Evolutionary conservation across 768 basidiomycete species (phyloP), one percentile per base, ranked within the genome.

Genomic region (Lyophyllum semitale): DNA sequence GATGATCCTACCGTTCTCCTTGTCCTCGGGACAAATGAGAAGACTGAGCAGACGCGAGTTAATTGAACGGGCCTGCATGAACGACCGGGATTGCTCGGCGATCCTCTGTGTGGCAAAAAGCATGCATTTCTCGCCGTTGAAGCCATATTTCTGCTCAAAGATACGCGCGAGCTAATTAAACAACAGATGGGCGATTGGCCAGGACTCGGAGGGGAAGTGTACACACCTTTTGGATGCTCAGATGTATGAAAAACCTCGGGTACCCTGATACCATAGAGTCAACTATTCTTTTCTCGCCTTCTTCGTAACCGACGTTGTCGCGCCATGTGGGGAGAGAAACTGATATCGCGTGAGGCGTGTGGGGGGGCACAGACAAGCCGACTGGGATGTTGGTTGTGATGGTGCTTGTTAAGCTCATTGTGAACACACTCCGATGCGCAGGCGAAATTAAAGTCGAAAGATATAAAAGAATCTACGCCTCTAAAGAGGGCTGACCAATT

Each of bases 281-380:
- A 1, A 90, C 66, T 5, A 98, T 85, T 33, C 94, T 78, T 61
- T 88, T 83, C 8, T 90, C 87, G 17, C 93, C 93, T 63, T 93
- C 89, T 70, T 98, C 96, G 63, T 98, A 98, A 12, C 78, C 95
- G 18, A 98, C 84, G 63, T 89, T 92, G 70, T 98, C 95, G 29
- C 75, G 74, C 95, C 95, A 98, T 27, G 84, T 95, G 0, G 95
- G 95, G 1, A 98, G 79, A 8, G 93, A 95, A n/a, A 96, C 93
- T 2, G 93, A 95, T 59, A 96, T 92, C 12, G 95, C 95, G 63
- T 98, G 95, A 11, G 88, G 84, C 3, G 84, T 88, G 66, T 83
- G 77, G 2, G 87, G 81, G 17, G 88, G 88, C 1, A 89, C 77
- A 4, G 87, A 59, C 23, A 69, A 65, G 3, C 88, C 88, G 3